phyloP scores from a whole-genome alignment of 208 protist genomes.

The Naegleria lovaniensis region DNA sequence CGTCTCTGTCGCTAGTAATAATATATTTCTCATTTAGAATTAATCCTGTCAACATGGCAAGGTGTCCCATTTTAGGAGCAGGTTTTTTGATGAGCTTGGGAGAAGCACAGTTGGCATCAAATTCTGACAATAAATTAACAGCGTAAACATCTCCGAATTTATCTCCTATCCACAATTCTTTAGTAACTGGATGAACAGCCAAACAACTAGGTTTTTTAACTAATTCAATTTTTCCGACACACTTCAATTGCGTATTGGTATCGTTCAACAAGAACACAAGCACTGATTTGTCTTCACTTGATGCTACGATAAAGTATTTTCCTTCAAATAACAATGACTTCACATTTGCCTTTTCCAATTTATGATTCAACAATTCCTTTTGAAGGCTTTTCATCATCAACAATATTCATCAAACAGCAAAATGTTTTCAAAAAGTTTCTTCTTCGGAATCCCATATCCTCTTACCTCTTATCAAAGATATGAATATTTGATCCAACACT shows the following conservation, averaged over 20 bases:
- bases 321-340: neutral
- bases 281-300: neutral
- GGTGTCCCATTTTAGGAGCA: neutral
- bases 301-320: neutral
- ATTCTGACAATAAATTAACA: neutral
- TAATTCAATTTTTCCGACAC: neutral
- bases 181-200: neutral
- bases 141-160: conserved; percentile 12
- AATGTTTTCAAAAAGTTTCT: neutral
- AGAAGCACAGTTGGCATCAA: neutral
- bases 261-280: neutral
- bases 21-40: neutral
- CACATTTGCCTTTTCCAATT: neutral
- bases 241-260: neutral
- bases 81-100: neutral
- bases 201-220: neutral
- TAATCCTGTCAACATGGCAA: neutral
- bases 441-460: neutral
- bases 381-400: neutral
- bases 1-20: conserved; percentile 18
- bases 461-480: neutral
- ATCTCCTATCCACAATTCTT: conserved; percentile 5
- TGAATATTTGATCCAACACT: neutral
- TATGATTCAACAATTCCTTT: neutral
- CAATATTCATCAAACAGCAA: neutral